Evolutionary conservation across 2,329 filamentous ascomycete genomes (phyloP).

Genomic region (Epichloe gansuensis): DNA sequence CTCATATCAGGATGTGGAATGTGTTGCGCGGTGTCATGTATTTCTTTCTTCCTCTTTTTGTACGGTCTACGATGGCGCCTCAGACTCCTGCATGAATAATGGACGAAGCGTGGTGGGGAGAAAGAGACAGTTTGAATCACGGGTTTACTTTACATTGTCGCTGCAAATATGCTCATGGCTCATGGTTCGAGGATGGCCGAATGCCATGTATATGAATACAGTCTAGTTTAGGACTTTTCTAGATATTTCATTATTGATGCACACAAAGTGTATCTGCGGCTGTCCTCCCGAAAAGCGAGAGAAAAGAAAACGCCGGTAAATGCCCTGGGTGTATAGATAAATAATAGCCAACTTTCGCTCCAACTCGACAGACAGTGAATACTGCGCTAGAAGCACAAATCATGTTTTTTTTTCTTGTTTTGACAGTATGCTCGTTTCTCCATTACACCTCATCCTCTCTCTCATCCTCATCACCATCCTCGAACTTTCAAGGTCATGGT

Average conservation of each 20-base stretch:
- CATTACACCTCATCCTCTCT: background rate
- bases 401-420: background rate
- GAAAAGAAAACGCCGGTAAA: background rate
- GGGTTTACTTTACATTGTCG: background rate
- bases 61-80: too few species aligned
- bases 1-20: background rate
- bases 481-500: background rate
- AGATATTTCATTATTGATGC: too few species aligned
- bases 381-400: background rate
- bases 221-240: background rate
- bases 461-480: background rate
- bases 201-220: background rate
- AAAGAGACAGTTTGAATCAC: background rate
- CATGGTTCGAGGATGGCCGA: background rate
- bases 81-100: too few species aligned
- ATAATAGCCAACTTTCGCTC: background rate
- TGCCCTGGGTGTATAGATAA: background rate
- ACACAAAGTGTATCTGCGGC: too few species aligned
- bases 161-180: background rate
- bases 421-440: background rate
- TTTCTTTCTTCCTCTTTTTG: background rate
- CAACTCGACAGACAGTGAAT: background rate
- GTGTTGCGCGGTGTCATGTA: background rate
- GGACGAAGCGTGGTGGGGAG: too few species aligned
- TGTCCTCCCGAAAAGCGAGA: background rate